Base-by-base conservation (phyloP, 768 basidiomycete species). In the Lentinula guzmanii region DNA sequence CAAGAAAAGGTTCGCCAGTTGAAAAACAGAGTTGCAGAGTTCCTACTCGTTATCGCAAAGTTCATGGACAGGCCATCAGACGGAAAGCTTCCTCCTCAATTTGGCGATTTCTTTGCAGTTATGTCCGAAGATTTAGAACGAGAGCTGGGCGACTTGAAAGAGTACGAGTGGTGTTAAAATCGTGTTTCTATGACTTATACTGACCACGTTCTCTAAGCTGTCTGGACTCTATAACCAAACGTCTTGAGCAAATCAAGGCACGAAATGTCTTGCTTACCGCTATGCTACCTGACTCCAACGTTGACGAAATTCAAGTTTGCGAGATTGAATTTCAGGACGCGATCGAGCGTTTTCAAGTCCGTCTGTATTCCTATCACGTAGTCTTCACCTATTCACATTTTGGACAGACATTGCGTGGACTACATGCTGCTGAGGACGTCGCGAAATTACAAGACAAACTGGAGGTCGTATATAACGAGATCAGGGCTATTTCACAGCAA, bases 1-100 rank as follows among this genome's bases (percentile, higher is more conserved):
- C 31, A 56, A 7, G 54, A 56, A 34, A 34, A 37, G 11, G 24
- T 41, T 41, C 31, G 15, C 7, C 33, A 5, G 5, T 16, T 56
- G 54, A 34, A 41, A 21, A 56, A 56, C 39, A 34, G 35, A 34
- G 54, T 56, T 21, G 54, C 54, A 3, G 54, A 56, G 21, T 56
- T 35, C 15, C 13, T 56, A 6, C 54, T 56, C 33, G 54, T 56
- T 41, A 41, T 56, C n/a, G 39, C 54, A 5, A 28, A 56, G 31
- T 56, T 56, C 54, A 56, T 56, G 54, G 39, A 56, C 33, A 56
- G 37, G 18, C 54, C 54, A 13, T 15, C 31, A 39, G 35, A 56
- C 31, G 37, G 13, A 15, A 34, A 34, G 13, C 11, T 56, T 5
- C 13, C 54, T 56, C 33, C 31, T 41, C 33, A 56, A 13, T 21